phyloP scores from a whole-genome alignment of 2,329 filamentous ascomycete species.

The Metarhizium rileyi region DNA sequence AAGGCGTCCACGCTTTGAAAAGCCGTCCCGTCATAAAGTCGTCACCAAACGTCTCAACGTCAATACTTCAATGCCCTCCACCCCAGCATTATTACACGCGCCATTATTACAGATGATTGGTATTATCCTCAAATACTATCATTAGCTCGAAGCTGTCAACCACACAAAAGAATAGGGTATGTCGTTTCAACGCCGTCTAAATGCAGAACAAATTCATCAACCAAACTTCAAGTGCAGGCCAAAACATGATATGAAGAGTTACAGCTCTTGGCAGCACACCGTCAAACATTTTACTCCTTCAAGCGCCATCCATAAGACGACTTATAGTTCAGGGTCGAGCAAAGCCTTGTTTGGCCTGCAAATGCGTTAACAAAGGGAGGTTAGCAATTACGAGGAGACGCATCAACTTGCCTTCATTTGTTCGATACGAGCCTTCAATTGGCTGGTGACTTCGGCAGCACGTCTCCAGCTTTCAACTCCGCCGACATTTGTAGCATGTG shows the following conservation, averaged over 20 bases:
- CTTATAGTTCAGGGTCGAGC: constrained; percentile 17
- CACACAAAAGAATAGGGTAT: constrained; percentile 19
- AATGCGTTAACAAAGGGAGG: neutral
- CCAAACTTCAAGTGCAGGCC: neutral
- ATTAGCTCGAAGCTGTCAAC: constrained; percentile 6
- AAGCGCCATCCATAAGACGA: neutral
- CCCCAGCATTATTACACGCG: too few species aligned
- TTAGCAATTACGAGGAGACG: neutral
- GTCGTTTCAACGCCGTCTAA: constrained; percentile 23
- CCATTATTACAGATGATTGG: neutral
- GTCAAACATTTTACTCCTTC: neutral
- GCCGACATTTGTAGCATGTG: constrained; percentile 23
- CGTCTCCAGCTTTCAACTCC: constrained; percentile 82
- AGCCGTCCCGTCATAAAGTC: neutral
- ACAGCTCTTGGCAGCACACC: neutral
- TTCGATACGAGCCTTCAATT: constrained; percentile 93
- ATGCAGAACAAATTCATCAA: constrained; percentile 16
- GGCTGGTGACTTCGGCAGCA: constrained; percentile 94
- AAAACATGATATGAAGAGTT: neutral
- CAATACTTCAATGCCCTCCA: constrained; percentile 3
- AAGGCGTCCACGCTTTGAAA: neutral
- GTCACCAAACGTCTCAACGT: neutral
- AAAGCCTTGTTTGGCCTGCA: constrained; percentile 19
- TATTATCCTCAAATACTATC: neutral
- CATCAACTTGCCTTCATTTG: constrained; percentile 71